Percentiles rank a stretch among this genome's conserved stretches.
Conservation (phyloP, 306 rosid genomes). For the Morella rubra region DNA sequence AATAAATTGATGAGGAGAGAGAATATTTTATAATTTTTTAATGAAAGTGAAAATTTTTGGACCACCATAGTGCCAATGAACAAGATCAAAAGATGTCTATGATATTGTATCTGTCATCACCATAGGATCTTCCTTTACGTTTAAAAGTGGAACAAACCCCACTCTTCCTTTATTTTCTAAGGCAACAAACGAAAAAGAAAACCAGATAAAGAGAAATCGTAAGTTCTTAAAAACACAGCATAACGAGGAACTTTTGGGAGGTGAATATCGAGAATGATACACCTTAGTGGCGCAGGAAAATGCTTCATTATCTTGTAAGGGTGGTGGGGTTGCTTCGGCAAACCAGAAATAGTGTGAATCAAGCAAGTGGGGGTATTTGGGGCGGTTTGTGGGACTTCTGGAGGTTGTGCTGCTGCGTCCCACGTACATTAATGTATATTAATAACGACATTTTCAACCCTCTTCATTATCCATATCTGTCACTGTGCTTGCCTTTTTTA, state of each 20-base stretch:
- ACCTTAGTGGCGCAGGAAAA: slow-evolving; percentile 27
- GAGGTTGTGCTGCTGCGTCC: slow-evolving; percentile 54
- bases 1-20: too few species aligned
- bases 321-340: slow-evolving; percentile 85
- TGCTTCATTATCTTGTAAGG: slow-evolving; percentile 37
- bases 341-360: slow-evolving; percentile 66
- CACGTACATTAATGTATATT: slow-evolving; percentile 53
- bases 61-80: not conserved
- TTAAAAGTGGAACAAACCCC: not conserved
- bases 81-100: not conserved
- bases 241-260: slow-evolving; percentile 43
- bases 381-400: slow-evolving; percentile 91
- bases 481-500: slow-evolving; percentile 9
- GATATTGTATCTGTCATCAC: not conserved
- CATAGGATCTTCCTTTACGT: slow-evolving; percentile 4
- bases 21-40: too few species aligned
- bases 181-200: not conserved
- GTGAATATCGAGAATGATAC: slow-evolving; percentile 24
- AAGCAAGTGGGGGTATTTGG: slow-evolving; percentile 69
- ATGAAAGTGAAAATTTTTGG: too few species aligned
- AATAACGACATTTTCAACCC: slow-evolving; percentile 37
- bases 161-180: not conserved
- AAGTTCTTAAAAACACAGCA: slow-evolving; percentile 33
- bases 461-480: slow-evolving; percentile 29
- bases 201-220: not conserved